Base-by-base conservation (phyloP, 352 stramenopile species). In the Globisporangium acanthophoron region DNA sequence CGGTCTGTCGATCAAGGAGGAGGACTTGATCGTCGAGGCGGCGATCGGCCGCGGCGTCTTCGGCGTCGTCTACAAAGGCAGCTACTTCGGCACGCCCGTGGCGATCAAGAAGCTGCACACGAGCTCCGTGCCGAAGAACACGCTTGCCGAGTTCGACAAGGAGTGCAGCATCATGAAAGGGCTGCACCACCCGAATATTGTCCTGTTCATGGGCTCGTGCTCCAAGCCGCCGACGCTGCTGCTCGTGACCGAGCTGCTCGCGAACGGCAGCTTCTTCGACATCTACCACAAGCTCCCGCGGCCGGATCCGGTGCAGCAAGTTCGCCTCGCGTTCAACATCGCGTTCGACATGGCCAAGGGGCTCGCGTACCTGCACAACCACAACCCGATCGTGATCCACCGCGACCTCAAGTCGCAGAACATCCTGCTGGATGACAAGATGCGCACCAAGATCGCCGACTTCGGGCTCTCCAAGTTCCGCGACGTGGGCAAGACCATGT, bases 341-440 rank as follows among this genome's bases (percentile, higher is more conserved):
- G 83, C 78, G n/a, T 90, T 94, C 54, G 81, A 96, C 60, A 93
- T 96, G 63, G 89, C 94, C 6, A 89, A 96, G 58, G 94, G 94
- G 20, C 92, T 99, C 47, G 85, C 94, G 39, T 99, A 99, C 67
- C 67, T 99, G 52, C 97, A 99, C 80, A 96, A 92, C 48, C 94
- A 98, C 73, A 96, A 98, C 64, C 94, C 95, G 33, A 93, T 96
- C 48, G 96, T 99, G 68, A 98, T 99, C 68, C 97, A 99, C 81
- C 88, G 96, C 13, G 80, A 90, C 43, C 69, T 91, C 51, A 93
- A 89, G 64, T 90, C 77, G 12, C 79, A 89, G 54, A 91, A 90
- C 59, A 91, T 90, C 35, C 55, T 92, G 8, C 62, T 91, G 31
- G 81, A 93, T 53, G 83, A 91, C 57, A 82, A 88, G 54, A 91